These are phyloP conservation scores for Pelomyxa schiedti DNA, from an alignment of 78 protist genomes.

Conservation along the genomic window DNA sequence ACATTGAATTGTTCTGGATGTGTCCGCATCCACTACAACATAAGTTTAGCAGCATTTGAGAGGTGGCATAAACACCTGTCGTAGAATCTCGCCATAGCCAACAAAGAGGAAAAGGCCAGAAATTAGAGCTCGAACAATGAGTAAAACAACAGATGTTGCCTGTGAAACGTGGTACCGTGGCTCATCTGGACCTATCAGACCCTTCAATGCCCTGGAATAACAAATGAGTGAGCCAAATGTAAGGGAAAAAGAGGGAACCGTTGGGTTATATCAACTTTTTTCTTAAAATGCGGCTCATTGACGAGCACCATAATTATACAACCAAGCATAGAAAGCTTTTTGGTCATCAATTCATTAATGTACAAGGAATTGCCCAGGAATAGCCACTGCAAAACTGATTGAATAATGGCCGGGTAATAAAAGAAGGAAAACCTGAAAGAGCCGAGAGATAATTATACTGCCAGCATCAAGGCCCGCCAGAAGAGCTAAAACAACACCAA, in stretches of 20 bases:
- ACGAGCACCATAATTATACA: neutral
- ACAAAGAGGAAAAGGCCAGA: neutral
- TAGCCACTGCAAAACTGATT: too few species aligned
- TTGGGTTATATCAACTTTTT: neutral
- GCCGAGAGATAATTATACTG: neutral
- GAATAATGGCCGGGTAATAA: too few species aligned
- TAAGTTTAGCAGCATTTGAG: too few species aligned
- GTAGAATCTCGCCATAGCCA: neutral
- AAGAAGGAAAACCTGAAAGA: too few species aligned
- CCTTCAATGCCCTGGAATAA: too few species aligned
- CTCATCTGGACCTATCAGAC: too few species aligned
- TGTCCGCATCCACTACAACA: too few species aligned
- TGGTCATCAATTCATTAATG: neutral
- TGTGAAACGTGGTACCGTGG: too few species aligned
- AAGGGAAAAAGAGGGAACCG: too few species aligned
- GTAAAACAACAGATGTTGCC: neutral
- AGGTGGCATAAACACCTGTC: neutral
- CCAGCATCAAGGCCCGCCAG: neutral
- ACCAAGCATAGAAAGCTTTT: neutral
- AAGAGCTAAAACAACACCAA: neutral
- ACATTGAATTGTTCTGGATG: too few species aligned
- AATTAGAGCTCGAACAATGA: neutral
- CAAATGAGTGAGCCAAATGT: too few species aligned
- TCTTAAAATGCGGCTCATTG: neutral
- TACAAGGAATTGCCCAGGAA: neutral